Evolutionary conservation across 1,139 yeast genomes (phyloP).

Genomic region (Williopsis jadinii): DNA sequence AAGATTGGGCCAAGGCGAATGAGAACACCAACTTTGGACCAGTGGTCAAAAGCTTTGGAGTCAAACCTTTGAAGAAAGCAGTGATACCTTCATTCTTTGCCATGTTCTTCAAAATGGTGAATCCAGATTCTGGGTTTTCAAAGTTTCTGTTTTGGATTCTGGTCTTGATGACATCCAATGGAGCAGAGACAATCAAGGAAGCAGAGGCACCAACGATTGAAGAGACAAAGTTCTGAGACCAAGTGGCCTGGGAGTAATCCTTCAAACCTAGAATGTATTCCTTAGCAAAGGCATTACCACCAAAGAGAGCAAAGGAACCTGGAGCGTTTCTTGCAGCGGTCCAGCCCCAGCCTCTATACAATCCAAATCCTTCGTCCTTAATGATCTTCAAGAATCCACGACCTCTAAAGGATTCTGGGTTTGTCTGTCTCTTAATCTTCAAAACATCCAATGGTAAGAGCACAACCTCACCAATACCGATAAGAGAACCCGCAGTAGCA

Average conservation of each 20-base stretch:
- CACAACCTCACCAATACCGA: slow-evolving; percentile 97
- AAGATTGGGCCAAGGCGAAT: slow-evolving; percentile 91
- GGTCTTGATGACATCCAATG: slow-evolving; percentile 96
- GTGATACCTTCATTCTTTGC: slow-evolving; percentile 80
- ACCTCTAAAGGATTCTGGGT: slow-evolving; percentile 97
- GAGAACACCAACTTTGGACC: slow-evolving; percentile 98
- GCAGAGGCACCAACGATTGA: slow-evolving; percentile 99
- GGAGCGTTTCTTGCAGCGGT: slow-evolving; percentile 99
- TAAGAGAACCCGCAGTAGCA: slow-evolving; percentile 95
- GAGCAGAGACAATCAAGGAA: slow-evolving; percentile 93
- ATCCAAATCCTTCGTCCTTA: slow-evolving; percentile 84
- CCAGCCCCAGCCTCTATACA: slow-evolving; percentile 99
- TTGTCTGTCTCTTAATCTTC: slow-evolving; percentile 97
- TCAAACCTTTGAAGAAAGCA: slow-evolving; percentile 94
- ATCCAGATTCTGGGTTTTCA: slow-evolving; percentile 91
- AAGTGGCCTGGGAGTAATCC: slow-evolving; percentile 87
- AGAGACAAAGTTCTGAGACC: slow-evolving; percentile 91
- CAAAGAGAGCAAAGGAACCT: slow-evolving; percentile 94
- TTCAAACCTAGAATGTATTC: slow-evolving; percentile 83
- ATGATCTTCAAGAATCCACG: slow-evolving; percentile 88
- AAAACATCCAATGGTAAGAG: slow-evolving; percentile 91
- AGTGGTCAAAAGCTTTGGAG: slow-evolving; percentile 93
- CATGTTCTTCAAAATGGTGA: slow-evolving; percentile 89
- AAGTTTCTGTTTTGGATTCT: slow-evolving; percentile 96
- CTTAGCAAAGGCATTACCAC: slow-evolving; percentile 98